Evolutionary conservation across 2,329 filamentous ascomycete species (phyloP).

Genomic region (Sclerotinia borealis): DNA sequence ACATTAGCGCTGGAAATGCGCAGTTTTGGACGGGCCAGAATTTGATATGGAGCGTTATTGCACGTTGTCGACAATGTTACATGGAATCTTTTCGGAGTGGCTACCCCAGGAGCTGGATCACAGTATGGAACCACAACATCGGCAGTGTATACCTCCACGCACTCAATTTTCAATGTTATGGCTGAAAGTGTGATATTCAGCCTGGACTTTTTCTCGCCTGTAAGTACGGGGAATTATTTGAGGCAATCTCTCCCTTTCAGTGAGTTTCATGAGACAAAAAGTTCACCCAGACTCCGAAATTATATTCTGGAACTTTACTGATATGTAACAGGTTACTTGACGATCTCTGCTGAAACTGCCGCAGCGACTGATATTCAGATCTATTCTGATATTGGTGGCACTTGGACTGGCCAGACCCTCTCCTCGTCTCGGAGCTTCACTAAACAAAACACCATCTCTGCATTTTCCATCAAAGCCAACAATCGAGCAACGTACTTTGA

Average conservation of each 20-base stretch:
- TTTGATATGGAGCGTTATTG: slow-evolving; percentile 33
- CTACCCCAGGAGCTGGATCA: slow-evolving; percentile 19
- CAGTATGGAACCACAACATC: slow-evolving; percentile 19
- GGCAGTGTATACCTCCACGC: slow-evolving; percentile 31
- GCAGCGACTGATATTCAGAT: slow-evolving; percentile 25
- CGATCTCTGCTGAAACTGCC: neutral
- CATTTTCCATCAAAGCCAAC: slow-evolving; percentile 13
- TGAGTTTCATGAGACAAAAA: slow-evolving; percentile 18
- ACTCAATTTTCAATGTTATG: slow-evolving; percentile 29
- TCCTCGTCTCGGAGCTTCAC: slow-evolving; percentile 15
- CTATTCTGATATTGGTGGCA: slow-evolving; percentile 33
- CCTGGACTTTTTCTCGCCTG: slow-evolving; percentile 35
- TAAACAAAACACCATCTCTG: slow-evolving; percentile 6
- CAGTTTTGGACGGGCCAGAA: slow-evolving; percentile 33
- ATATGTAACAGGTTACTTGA: neutral
- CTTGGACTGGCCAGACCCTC: slow-evolving; percentile 31
- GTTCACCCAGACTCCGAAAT: too few species aligned
- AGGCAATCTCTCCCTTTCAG: slow-evolving; percentile 34
- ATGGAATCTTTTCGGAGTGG: slow-evolving; percentile 32
- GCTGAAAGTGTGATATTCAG: slow-evolving; percentile 27
- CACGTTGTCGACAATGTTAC: slow-evolving; percentile 29
- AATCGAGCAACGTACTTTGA: slow-evolving; percentile 9
- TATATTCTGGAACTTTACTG: neutral
- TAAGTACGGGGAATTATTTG: slow-evolving; percentile 31
- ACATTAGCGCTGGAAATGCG: slow-evolving; percentile 26